These are phyloP conservation scores for Mycena rebaudengoi DNA, from an alignment of 768 basidiomycete genomes.

Conservation along the genomic window DNA sequence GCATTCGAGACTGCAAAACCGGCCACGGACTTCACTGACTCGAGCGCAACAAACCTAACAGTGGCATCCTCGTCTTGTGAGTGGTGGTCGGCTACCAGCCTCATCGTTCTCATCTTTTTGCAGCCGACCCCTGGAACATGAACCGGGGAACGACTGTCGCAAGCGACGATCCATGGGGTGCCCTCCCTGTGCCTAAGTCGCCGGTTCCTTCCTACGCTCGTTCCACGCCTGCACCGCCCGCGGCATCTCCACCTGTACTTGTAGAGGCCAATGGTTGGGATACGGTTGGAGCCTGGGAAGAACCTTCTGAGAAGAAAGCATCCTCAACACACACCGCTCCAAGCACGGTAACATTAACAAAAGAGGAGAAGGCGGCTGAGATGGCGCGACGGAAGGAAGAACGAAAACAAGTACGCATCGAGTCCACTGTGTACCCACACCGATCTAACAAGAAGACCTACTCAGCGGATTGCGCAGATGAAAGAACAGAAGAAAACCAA, in stretches of 20 bases:
- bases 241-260: conserved; percentile 27
- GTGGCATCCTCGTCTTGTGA: not conserved
- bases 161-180: conserved; percentile 10
- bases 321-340: conserved; percentile 32
- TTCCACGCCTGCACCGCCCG: conserved; percentile 33
- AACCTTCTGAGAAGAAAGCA: conserved; percentile 20
- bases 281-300: conserved; percentile 29
- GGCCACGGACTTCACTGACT: conserved; percentile 15
- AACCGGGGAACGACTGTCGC: not conserved
- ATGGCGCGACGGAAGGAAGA: conserved; percentile 93
- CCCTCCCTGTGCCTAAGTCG: too few relatives aligned
- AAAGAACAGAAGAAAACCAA: conserved; percentile 83
- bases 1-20: conserved; percentile 77
- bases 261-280: conserved; percentile 23
- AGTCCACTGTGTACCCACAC: not conserved
- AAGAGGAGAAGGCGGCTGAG: conserved; percentile 95
- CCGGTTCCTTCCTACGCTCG: conserved; percentile 4
- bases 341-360: conserved; percentile 63
- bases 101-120: not conserved
- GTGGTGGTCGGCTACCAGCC: not conserved
- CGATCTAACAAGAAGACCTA: not conserved
- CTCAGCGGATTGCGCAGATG: conserved; percentile 78
- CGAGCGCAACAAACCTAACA: conserved; percentile 22
- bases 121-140: not conserved
- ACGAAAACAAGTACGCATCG: conserved; percentile 74